Evolutionary conservation across 78 protist genomes (phyloP).

Genomic region (Creolimax fragrantissima): DNA sequence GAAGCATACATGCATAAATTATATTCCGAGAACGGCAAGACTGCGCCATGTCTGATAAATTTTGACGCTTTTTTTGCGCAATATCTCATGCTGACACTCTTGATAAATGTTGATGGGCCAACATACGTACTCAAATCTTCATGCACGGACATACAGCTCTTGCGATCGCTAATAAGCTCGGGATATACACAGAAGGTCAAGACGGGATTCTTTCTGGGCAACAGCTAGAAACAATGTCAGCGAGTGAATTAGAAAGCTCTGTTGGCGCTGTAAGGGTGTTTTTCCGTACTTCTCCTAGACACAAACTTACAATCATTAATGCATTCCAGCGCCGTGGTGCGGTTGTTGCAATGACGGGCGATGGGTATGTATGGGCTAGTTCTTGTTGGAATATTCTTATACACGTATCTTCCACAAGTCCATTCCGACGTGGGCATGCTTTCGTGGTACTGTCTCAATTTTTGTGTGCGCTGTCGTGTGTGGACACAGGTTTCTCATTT

Average conservation of each 20-base stretch:
- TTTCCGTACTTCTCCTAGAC: constrained; percentile 38
- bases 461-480: too few species aligned
- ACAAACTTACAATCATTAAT: constrained; percentile 32
- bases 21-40: too few species aligned
- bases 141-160: constrained; percentile 18
- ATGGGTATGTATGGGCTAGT: constrained; percentile 43
- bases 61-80: too few species aligned
- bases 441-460: too few species aligned
- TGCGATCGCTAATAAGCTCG: constrained; percentile 20
- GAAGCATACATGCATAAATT: too few species aligned
- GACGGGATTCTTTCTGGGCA: background rate
- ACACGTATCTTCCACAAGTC: too few species aligned
- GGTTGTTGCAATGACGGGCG: constrained; percentile 53
- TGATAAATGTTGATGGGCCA: too few species aligned
- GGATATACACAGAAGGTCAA: background rate
- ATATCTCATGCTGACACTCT: too few species aligned
- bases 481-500: background rate
- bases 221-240: constrained; percentile 14
- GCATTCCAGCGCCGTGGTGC: constrained; percentile 12
- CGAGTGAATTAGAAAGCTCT: background rate
- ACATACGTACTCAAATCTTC: too few species aligned
- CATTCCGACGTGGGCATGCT: too few species aligned
- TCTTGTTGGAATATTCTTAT: too few species aligned
- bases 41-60: too few species aligned
- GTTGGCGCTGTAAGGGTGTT: background rate